Evolutionary conservation across 257 asterid species (phyloP).

Genomic region (Solanum sitiens): DNA sequence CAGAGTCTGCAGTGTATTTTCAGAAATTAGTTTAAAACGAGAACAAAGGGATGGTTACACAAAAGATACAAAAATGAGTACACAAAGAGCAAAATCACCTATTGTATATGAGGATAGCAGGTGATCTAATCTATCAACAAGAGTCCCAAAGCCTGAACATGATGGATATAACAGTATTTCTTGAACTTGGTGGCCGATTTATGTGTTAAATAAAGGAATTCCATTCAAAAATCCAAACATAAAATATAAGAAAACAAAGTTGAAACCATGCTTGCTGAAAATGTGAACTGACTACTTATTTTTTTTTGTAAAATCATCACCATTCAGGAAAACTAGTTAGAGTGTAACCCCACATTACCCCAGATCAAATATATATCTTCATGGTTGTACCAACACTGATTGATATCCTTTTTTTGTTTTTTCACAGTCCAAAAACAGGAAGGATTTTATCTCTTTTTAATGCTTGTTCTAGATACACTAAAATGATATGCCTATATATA

Average conservation of each 20-base stretch:
- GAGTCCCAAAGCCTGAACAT: constrained; percentile 96
- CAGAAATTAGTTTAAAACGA: neutral
- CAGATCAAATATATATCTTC: neutral
- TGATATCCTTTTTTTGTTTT: neutral
- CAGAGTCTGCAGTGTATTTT: constrained; percentile 20
- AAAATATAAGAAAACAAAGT: neutral
- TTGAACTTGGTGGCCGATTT: constrained; percentile 37
- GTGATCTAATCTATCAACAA: constrained; percentile 79
- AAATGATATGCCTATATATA: neutral
- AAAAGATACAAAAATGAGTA: neutral
- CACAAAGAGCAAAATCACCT: constrained; percentile 26
- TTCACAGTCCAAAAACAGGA: neutral
- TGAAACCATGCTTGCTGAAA: neutral
- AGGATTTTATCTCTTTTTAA: neutral
- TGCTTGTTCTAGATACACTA: neutral
- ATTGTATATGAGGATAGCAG: constrained; percentile 70
- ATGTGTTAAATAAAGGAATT: neutral
- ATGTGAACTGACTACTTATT: neutral
- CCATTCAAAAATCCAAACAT: neutral
- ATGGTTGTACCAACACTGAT: neutral
- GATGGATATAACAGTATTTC: constrained; percentile 94
- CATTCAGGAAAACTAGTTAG: neutral
- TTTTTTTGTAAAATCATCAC: neutral
- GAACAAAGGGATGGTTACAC: neutral
- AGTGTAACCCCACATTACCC: neutral